Evolutionary conservation across 164 flowering plant species (phyloP), one percentile per base, ranked within the genome.

Genomic region (Platanus orientalis): DNA sequence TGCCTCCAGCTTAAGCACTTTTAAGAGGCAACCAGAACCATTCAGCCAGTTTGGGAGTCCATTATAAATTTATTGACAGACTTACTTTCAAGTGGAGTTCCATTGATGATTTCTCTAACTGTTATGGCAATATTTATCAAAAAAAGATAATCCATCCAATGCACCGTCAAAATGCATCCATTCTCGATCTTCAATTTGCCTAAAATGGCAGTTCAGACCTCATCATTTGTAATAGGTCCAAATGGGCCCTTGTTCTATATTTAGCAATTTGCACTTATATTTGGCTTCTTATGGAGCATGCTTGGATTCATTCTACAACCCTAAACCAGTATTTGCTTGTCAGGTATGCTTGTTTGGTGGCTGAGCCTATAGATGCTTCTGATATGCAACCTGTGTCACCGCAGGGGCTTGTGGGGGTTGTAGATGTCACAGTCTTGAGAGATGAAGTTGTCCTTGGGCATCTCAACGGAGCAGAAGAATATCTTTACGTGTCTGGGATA

Each of bases 331-430:
- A 20, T 62, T 28, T 17, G 54, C 30, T 53, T 45, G 53, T 54
- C 81, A 92, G 98, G 79, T 92, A 92, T 66, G 93, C 98, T 30
- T 90, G 96, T 75, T 73, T 90, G 74, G 93, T 90, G 27, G 96
- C 90, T 1, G 82, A 85, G 71, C 64, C 90, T 2, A 24, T 20
- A 24, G 60, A 52, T 34, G 34, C 61, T 57, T 61, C 69, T 13
- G 55, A 58, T n/a, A 54, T 58, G 39, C 11, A 11, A 36, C 27
- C 56, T 16, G 48, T 54, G 10, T 30, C 70, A 27, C 5, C 61
- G 4, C 21, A 57, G 44, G 72, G 69, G 40, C 67, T 92, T 44
- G 96, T 85, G 1, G 96, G 96, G 24, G 87, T 86, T 17, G 96
- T 85, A 10, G 96, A 92, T 73, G 81, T 83, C 63, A 90, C 96